These are phyloP conservation scores for Ceratocystis alfenasii DNA, from an alignment of 2,329 filamentous ascomycete species.

Conservation along the genomic window DNA sequence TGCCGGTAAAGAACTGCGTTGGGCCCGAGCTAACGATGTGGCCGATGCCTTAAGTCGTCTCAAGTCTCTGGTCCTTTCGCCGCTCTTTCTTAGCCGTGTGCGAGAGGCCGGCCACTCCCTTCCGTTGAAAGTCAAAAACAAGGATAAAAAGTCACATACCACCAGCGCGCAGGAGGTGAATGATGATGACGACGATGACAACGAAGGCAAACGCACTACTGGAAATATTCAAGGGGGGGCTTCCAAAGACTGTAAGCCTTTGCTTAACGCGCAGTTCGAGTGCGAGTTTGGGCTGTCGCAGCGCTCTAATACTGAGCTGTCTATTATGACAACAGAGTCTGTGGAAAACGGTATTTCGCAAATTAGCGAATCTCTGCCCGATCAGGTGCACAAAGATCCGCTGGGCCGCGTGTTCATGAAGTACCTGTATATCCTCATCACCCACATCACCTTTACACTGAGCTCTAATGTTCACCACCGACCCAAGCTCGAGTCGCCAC, in stretches of 20 bases:
- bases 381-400: conserved; percentile 1
- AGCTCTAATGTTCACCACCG: conserved; percentile 18
- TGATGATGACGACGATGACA: not conserved
- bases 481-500: conserved; percentile 10
- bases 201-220: not conserved
- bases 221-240: not conserved
- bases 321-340: conserved; percentile 11
- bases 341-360: conserved; percentile 16
- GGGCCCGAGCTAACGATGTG: conserved; percentile 26
- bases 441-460: not conserved
- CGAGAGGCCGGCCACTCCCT: conserved; percentile 6
- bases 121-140: conserved; percentile 1
- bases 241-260: not conserved
- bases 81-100: conserved; percentile 15
- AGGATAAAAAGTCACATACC: not conserved
- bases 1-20: conserved; percentile 47
- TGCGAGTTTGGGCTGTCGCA: not conserved
- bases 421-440: conserved; percentile 20
- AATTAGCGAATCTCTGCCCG: conserved; percentile 9
- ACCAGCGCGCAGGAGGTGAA: not conserved
- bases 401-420: conserved; percentile 14
- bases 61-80: conserved; percentile 19
- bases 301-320: conserved; percentile 11
- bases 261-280: not conserved
- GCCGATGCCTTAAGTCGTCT: conserved; percentile 13